Evolutionary conservation across 192 early-diverging fungal species (phyloP).

Genomic region (Powellomyces hirtus): DNA sequence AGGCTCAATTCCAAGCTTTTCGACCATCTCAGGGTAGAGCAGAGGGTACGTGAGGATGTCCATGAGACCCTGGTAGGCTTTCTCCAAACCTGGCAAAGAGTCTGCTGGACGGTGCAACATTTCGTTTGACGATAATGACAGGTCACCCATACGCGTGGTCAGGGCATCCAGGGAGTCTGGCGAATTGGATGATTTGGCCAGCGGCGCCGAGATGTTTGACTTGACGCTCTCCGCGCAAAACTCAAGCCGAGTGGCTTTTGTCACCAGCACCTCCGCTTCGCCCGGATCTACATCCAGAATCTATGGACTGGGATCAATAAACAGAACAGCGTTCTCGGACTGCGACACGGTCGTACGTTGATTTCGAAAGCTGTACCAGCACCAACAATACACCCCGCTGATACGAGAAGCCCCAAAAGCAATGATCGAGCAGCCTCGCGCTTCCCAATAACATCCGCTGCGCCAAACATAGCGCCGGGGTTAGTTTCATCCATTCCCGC

Average conservation of each 20-base stretch:
- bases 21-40: slow-evolving; percentile 51
- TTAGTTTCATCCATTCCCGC: neutral
- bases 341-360: neutral
- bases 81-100: slow-evolving; percentile 61
- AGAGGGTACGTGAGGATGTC: slow-evolving; percentile 81
- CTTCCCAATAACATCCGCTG: neutral
- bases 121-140: neutral
- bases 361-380: neutral
- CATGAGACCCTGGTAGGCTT: slow-evolving; percentile 67
- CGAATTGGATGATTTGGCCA: neutral
- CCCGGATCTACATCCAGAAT: neutral
- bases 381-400: neutral
- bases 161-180: neutral
- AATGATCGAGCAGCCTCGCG: neutral
- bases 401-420: neutral
- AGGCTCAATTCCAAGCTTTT: slow-evolving; percentile 68
- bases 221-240: neutral
- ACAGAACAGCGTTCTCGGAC: neutral
- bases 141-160: neutral
- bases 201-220: neutral
- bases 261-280: neutral
- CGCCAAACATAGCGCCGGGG: neutral
- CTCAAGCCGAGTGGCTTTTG: neutral
- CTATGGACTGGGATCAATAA: neutral
- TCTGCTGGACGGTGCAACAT: neutral